A percentile compares a stretch with the other conserved stretches of the same genome.
Conservation (phyloP, 2,329 filamentous ascomycete genomes). For the Aspergillus terreus region DNA sequence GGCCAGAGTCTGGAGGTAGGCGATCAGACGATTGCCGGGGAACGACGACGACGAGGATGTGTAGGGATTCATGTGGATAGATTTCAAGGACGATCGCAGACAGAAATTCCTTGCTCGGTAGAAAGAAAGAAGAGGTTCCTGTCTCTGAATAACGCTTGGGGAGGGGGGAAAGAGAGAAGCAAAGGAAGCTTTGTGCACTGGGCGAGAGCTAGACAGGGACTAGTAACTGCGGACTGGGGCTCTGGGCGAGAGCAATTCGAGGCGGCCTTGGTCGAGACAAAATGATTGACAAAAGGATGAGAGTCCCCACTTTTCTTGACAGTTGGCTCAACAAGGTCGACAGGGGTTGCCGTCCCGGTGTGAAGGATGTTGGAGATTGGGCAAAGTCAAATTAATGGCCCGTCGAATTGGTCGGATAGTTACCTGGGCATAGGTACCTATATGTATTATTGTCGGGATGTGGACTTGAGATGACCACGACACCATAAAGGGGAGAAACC, state of each 20-base stretch:
- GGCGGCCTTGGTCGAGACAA: conserved; percentile 14
- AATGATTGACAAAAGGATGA: conserved; percentile 21
- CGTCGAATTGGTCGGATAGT: not conserved
- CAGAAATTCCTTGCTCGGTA: not conserved
- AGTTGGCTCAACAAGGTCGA: conserved; percentile 14
- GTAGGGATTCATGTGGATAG: conserved; percentile 14
- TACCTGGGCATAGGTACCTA: not conserved
- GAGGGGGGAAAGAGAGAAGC: conserved; percentile 3
- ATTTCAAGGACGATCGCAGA: not conserved
- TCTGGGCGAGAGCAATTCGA: conserved; percentile 7
- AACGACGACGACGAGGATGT: conserved; percentile 15
- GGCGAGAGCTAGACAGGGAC: conserved; percentile 4
- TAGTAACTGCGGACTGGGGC: conserved; percentile 1
- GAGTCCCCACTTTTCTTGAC: conserved; percentile 16
- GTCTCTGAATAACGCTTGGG: conserved; percentile 4
- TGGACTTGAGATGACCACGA: not conserved
- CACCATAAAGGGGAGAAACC: not conserved
- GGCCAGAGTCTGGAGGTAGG: conserved; percentile 34
- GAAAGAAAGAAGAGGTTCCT: not conserved
- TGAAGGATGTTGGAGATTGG: conserved; percentile 7
- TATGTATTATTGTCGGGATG: not conserved
- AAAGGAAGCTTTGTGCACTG: conserved; percentile 2
- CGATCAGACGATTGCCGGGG: conserved; percentile 32
- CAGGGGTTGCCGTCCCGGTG: conserved; percentile 11
- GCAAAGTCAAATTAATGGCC: not conserved